phyloP scores from a whole-genome alignment of 805 yeast genomes.

The Priceomyces melissophilus region DNA sequence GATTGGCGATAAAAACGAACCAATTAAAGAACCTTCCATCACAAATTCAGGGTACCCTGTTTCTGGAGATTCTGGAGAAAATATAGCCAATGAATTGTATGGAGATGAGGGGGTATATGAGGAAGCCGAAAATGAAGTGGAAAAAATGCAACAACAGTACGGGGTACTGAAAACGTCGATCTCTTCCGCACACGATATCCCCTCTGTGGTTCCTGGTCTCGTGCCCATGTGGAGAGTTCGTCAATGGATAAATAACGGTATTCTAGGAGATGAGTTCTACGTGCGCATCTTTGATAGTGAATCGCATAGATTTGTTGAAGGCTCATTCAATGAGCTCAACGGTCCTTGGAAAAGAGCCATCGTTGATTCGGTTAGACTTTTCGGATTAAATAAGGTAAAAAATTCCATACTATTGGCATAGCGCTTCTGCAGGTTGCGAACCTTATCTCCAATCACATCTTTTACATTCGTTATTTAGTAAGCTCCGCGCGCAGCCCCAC shows the following conservation, averaged over 20 bases:
- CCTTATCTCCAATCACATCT: no score
- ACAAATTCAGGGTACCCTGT: slow-evolving; percentile 13
- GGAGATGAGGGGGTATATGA: slow-evolving; percentile 10
- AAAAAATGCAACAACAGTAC: slow-evolving; percentile 11
- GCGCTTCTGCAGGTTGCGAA: no score
- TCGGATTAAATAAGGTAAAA: slow-evolving; percentile 38
- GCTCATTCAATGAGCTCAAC: slow-evolving; percentile 20
- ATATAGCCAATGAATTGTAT: slow-evolving; percentile 20
- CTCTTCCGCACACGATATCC: slow-evolving; percentile 15
- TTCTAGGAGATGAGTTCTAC: slow-evolving; percentile 14
- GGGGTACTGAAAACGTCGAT: slow-evolving; percentile 4
- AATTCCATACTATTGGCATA: slow-evolving; percentile 15
- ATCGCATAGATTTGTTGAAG: slow-evolving; percentile 16
- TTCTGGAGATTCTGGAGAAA: slow-evolving; percentile 9
- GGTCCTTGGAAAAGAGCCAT: slow-evolving; percentile 23
- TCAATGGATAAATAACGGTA: slow-evolving; percentile 29
- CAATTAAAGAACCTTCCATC: slow-evolving; percentile 7
- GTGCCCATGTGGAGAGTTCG: slow-evolving; percentile 45
- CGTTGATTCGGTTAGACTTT: slow-evolving; percentile 41
- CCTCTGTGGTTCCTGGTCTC: slow-evolving; percentile 50
- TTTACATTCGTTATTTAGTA: no score
- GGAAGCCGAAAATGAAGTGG: slow-evolving; percentile 16
- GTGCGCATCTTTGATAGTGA: slow-evolving; percentile 10
- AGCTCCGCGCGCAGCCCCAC: no score
- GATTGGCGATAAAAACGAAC: slow-evolving; percentile 12